phyloP scores from a whole-genome alignment of 306 rosid genomes.

The Hippophae gyantsensis region DNA sequence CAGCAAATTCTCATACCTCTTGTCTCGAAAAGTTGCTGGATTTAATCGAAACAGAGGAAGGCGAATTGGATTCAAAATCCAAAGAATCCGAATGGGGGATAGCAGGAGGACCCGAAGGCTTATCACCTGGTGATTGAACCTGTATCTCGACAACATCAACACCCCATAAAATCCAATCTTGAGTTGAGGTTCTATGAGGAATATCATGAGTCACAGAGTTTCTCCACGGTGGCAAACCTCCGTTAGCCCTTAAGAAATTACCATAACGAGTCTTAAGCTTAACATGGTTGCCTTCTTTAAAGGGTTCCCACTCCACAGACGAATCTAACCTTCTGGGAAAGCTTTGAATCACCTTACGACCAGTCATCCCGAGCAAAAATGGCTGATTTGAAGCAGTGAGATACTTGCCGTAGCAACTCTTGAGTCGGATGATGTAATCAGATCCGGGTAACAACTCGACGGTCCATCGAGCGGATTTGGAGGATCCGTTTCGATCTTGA shows the following conservation, averaged over 20 bases:
- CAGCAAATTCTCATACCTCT: conserved; percentile 22
- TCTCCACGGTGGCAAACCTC: conserved; percentile 63
- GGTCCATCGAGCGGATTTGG: conserved; percentile 39
- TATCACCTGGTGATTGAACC: conserved; percentile 16
- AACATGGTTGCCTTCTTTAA: conserved; percentile 24
- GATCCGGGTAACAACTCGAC: conserved; percentile 35
- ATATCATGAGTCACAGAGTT: conserved; percentile 60
- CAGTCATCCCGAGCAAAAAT: conserved; percentile 53
- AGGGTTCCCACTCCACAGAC: conserved; percentile 38
- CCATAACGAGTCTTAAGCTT: conserved; percentile 45
- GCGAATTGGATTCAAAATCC: conserved; percentile 15
- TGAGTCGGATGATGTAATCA: conserved; percentile 42
- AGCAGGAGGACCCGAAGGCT: conserved; percentile 21
- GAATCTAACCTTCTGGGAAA: conserved; percentile 32
- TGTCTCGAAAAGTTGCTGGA: conserved; percentile 21
- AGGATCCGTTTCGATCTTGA: conserved; percentile 44
- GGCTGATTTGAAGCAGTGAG: conserved; percentile 43
- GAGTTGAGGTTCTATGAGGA: conserved; percentile 40
- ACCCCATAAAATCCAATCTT: conserved; percentile 44
- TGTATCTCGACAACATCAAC: conserved; percentile 47
- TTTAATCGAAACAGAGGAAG: neutral
- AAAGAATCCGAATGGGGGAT: conserved; percentile 29
- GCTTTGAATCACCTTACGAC: conserved; percentile 45
- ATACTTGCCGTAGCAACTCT: conserved; percentile 49
- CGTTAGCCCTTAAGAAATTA: conserved; percentile 50